Evolutionary conservation across 371 early-diverging fungal species (phyloP).

Genomic region (Rhizomucor miehei): DNA sequence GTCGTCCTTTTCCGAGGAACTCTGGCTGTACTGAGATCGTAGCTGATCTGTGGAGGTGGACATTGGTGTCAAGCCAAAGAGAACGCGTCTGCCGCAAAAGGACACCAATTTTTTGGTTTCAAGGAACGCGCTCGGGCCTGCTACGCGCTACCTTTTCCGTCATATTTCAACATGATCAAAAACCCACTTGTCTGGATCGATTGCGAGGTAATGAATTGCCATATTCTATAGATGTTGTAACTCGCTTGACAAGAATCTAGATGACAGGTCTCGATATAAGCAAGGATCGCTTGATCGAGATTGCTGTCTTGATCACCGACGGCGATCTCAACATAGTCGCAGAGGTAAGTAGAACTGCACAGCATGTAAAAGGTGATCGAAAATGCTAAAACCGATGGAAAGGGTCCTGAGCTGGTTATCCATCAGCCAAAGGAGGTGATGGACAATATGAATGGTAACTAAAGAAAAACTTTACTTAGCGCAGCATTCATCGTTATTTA

Average conservation of each 20-base stretch:
- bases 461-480: background rate
- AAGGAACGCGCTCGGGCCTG: no score
- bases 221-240: background rate
- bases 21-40: no score
- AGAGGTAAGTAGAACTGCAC: slow-evolving; percentile 48
- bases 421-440: slow-evolving; percentile 74
- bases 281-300: slow-evolving; percentile 79
- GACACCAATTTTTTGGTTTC: no score
- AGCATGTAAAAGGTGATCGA: background rate
- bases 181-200: slow-evolving; percentile 88
- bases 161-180: slow-evolving; percentile 39
- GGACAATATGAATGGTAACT: slow-evolving; percentile 76
- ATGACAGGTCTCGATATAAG: slow-evolving; percentile 70
- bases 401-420: slow-evolving; percentile 81
- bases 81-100: no score
- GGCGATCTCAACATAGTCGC: slow-evolving; percentile 77
- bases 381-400: background rate
- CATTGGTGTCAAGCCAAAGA: no score
- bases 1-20: background rate
- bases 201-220: slow-evolving; percentile 56
- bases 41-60: no score
- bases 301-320: slow-evolving; percentile 87
- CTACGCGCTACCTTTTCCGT: no score
- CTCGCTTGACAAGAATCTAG: slow-evolving; percentile 15
- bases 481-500: background rate